Evolutionary conservation across 352 stramenopile genomes (phyloP).

Genomic region (Phytopythium sindhum): DNA sequence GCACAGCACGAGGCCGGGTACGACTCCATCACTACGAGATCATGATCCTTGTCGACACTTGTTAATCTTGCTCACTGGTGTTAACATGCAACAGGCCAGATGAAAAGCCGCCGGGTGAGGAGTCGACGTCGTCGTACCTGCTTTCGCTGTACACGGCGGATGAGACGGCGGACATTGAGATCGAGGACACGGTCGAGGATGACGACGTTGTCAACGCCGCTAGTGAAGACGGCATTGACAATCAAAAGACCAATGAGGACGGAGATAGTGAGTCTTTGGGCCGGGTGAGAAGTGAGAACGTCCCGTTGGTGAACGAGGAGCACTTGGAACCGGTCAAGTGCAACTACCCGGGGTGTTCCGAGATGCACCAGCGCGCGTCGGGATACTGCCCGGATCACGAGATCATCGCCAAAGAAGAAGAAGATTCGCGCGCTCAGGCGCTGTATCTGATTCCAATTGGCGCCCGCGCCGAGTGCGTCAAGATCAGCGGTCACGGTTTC

Average conservation of each 20-base stretch:
- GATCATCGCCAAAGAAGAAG: conserved; percentile 75
- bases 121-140: conserved; percentile 63
- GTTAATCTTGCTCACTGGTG: neutral
- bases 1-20: conserved; percentile 58
- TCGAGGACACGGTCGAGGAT: conserved; percentile 35
- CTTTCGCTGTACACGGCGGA: conserved; percentile 76
- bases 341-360: conserved; percentile 45
- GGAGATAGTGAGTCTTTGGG: conserved; percentile 9
- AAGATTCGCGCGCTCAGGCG: conserved; percentile 78
- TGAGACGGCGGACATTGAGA: conserved; percentile 79
- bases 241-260: conserved; percentile 5
- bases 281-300: conserved; percentile 49
- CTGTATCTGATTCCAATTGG: conserved; percentile 73
- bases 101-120: conserved; percentile 17
- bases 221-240: conserved; percentile 25
- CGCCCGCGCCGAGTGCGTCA: conserved; percentile 67
- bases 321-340: conserved; percentile 38
- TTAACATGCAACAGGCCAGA: conserved; percentile 1
- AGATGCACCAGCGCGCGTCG: conserved; percentile 62
- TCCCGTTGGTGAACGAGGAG: conserved; percentile 44
- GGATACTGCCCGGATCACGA: conserved; percentile 77
- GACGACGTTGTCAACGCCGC: conserved; percentile 33
- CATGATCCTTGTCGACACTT: neutral
- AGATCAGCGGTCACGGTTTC: conserved; percentile 73
- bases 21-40: neutral